Base-by-base conservation (phyloP, 1,284 basidiomycete genomes). In the Chalciporus piperatoides region DNA sequence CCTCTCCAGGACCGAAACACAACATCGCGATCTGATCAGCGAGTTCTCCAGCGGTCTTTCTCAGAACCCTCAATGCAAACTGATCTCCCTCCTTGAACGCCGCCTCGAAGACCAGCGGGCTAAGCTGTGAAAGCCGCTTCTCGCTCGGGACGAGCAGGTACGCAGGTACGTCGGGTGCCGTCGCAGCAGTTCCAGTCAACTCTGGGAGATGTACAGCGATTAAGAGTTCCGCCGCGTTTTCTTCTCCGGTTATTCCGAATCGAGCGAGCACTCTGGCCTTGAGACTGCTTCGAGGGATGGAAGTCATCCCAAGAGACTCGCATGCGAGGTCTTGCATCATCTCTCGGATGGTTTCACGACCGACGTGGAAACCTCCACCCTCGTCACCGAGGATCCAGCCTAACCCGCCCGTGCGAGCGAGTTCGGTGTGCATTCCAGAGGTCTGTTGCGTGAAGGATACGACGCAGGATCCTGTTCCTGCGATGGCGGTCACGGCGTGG, bases 361-460 rank as follows among this genome's bases (percentile, higher is more conserved):
- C 87, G 51, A 89, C 81, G 58, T 84, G 78, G 59, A 79, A 90
- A 6, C 87, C 86, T 21, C 86, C 82, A 6, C 88, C 88, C 63
- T 90, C 87, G 61, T 91, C 87, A 7, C 88, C 87, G 6, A 90
- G 71, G 25, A 90, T 82, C 86, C 86, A 90, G 1, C 88, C 88
- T 85, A 85, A 90, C 1, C 88, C 88, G 2, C 88, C 88, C 28
- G 80, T 75, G 14, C 88, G 76, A 2, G 80, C 85, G 30, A 88
- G 73, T 60, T 86, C 80, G 48, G 77, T 62, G 14, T 85, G 70
- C 17, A 61, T 59, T 1, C 70, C 68, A 0, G 36, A 60, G 3
- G 56, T 59, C 0, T 57, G 65, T 41, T 77, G 71, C 39, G 70
- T 69, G 66, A 88, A 90, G 49, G 80, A 79, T 25, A 83, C 81